phyloP scores from a whole-genome alignment of 2,329 filamentous ascomycete species.

The Penicillium brevicompactum region DNA sequence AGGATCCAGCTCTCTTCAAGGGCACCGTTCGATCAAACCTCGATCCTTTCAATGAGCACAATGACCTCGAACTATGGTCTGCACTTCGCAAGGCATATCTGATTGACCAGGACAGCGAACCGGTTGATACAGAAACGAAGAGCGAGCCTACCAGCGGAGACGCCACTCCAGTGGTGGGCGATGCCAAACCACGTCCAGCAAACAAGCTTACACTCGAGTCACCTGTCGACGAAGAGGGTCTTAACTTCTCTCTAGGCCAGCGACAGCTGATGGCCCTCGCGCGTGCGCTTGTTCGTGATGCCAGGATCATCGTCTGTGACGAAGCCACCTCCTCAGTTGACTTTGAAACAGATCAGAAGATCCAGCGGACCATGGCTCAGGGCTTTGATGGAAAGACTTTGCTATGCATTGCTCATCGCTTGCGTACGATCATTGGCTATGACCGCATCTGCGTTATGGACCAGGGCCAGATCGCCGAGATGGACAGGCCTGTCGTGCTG shows the following conservation, averaged over 20 bases:
- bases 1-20: conserved; percentile 49
- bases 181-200: conserved; percentile 43
- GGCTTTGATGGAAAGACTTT: conserved; percentile 86
- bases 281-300: conserved; percentile 81
- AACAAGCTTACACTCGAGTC: conserved; percentile 64
- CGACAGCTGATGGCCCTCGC: conserved; percentile 94
- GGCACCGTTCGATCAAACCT: conserved; percentile 49
- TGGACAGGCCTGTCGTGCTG: conserved; percentile 74
- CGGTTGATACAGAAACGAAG: conserved; percentile 44
- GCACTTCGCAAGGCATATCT: conserved; percentile 49
- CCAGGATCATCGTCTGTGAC: conserved; percentile 93
- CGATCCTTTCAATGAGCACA: conserved; percentile 49
- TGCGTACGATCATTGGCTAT: conserved; percentile 91
- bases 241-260: conserved; percentile 95
- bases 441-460: conserved; percentile 98
- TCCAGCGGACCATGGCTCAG: conserved; percentile 82
- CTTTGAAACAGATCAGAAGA: conserved; percentile 95
- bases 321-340: conserved; percentile 93
- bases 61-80: conserved; percentile 50
- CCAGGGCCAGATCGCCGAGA: conserved; percentile 79
- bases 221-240: conserved; percentile 85
- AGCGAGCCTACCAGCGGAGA: conserved; percentile 34
- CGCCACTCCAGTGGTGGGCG: conserved; percentile 34
- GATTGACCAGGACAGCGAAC: conserved; percentile 49
- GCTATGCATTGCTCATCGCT: conserved; percentile 86